Base-by-base conservation (phyloP, 805 yeast species). In the Clavispora phyllophila region DNA sequence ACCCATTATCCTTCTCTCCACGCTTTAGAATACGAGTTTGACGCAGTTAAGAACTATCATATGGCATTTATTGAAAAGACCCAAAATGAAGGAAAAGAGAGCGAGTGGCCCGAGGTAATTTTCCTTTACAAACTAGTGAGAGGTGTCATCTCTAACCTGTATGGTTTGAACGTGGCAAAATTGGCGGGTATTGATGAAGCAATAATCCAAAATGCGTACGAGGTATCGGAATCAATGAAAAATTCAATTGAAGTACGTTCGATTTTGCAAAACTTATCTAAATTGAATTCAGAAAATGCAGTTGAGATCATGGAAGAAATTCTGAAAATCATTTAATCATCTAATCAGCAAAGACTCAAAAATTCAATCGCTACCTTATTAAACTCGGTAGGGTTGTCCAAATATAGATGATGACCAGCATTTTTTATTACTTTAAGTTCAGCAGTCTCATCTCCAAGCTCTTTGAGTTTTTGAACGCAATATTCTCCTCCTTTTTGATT, bases 121-220 rank as follows among this genome's bases (percentile, higher is more conserved):
- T 70, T 70, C 41, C 53, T 70, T 32, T 70, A 69, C 49, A 65
- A 58, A 33, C 48, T 70, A 27, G 66, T 56, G 5, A 39, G 45
- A 14, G 75, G 75, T 1, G 70, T 66, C 9, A 63, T 67, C 17
- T 61, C 76, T 33, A 75, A 81, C 42, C 85, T 90, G 42, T 88
- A 83, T 60, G 97, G 96, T 1, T 66, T 90, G 27, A 87, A 89
- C 56, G 95, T 87, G 29, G 96, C 96, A 0, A 74, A 78, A 45
- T 55, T 88, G 44, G 93, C 96, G 0, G 78, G 78, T 0, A 62
- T 89, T 1, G 78, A 82, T 0, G 55, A 53, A 3, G 56, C 54
- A 1, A 65, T 83, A 6, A 66, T 81, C 4, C 58, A 63, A 1
- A 52, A 57, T 3, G 87, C 87, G 0, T 62, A 50, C 37, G 38